phyloP scores from a whole-genome alignment of 1,284 basidiomycete species.

The Golubevia sp. region DNA sequence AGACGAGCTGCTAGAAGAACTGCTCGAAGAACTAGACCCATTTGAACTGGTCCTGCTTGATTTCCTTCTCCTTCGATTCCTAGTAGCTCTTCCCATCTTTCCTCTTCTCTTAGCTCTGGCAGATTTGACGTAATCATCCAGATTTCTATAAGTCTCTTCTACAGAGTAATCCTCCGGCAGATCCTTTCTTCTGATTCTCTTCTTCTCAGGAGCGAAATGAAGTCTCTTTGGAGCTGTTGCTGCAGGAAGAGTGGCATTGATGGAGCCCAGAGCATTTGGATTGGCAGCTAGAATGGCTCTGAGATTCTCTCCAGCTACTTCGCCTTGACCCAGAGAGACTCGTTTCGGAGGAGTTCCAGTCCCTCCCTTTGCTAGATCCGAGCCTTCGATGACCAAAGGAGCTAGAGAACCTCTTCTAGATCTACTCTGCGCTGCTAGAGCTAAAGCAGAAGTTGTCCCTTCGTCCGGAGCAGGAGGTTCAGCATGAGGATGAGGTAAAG shows the following conservation, averaged over 20 bases:
- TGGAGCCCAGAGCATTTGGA: not conserved
- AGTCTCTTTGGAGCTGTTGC: conserved; percentile 12
- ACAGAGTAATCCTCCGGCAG: conserved; percentile 43
- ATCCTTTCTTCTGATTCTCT: conserved; percentile 41
- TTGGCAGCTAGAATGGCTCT: not conserved
- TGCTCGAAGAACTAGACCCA: not conserved
- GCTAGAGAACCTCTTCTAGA: not conserved
- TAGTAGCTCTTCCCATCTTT: conserved; percentile 7
- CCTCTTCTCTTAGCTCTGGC: conserved; percentile 21
- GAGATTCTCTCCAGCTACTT: not conserved
- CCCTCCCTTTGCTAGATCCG: not conserved
- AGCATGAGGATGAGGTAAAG: not conserved
- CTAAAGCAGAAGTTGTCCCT: not conserved
- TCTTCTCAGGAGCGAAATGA: conserved; percentile 49
- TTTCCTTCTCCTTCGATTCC: not conserved
- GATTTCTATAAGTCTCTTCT: conserved; percentile 48
- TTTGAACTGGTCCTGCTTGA: not conserved
- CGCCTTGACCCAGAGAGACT: no score
- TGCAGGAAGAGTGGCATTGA: not conserved
- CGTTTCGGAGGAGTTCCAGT: not conserved
- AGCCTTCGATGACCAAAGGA: not conserved
- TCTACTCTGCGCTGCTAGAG: not conserved
- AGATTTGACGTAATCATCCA: conserved; percentile 49
- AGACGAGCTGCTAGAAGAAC: not conserved
- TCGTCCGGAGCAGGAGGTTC: not conserved